Evolutionary conservation across 2,329 filamentous ascomycete genomes (phyloP), one percentile per base, ranked within the genome.

Genomic region (Fusarium nygamai): DNA sequence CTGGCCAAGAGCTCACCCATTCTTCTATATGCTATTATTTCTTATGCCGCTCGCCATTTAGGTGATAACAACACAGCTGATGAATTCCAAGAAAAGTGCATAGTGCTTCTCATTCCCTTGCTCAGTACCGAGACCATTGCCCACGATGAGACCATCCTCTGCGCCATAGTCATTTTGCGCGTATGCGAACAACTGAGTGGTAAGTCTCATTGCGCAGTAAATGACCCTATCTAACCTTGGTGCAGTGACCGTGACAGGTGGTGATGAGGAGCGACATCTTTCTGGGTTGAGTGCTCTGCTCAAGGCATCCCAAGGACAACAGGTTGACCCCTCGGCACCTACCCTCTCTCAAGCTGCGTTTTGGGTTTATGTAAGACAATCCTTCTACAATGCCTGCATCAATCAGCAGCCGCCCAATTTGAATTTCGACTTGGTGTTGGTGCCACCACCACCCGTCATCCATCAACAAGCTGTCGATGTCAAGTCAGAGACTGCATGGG

Each of bases 331-430:
- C 2, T 71, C 69, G 9, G 34, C 48, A 20, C 70, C 62, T 38
- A 73, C 62, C 22, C 60, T 74, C 22, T 69, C 61, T 27, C 65
- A 74, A 60, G 72, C 72, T n/a, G 67, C 72, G 4, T 73, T 74
- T 33, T 74, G 72, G 72, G 64, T 74, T 20, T 74, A 74, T 53
- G 66, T 74, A 8, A 46, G 72, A 27, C 72, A 74, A 57, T 74
- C 60, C 16, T 61, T 74, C n/a, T 73, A 74, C 43, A 74, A 70
- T 20, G 70, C 72, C 8, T 74, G 72, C 63, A 44, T 74, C 48
- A 73, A 74, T 39, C 72, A 74, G 44, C 72, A 74, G 38, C 63
- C 72, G 22, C 72, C 69, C 1, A 70, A 71, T 39, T 31, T 65
- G 22, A 36, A 65, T 41, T 65, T 65, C 10, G 58, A 65, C 4